Percentiles rank a stretch among this genome's conserved stretches.
phyloP scores from a whole-genome alignment of 2,329 filamentous ascomycete species.

The Emergomyces pasteurianus region DNA sequence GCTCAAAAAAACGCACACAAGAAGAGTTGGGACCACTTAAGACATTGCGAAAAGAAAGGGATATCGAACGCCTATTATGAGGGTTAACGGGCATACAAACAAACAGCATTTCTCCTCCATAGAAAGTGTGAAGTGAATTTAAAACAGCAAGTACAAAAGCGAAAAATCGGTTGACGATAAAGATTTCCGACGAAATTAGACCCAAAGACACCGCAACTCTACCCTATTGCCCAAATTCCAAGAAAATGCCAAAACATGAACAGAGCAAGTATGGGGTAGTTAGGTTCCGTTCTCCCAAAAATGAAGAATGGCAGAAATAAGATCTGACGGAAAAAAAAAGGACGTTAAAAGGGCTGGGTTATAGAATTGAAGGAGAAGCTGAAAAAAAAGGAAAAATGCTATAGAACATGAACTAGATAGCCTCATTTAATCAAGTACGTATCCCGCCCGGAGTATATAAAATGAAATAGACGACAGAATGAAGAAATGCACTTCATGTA shows the following conservation, averaged over 20 bases:
- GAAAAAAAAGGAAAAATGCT: not conserved
- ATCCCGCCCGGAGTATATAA: not conserved
- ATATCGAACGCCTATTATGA: not conserved
- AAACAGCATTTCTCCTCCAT: not conserved
- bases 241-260: not conserved
- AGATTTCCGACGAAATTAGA: not conserved
- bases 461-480: not conserved
- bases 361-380: not conserved
- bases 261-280: not conserved
- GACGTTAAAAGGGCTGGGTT: not conserved
- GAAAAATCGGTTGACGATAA: not conserved
- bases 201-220: conserved; percentile 2
- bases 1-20: not conserved
- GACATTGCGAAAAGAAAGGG: not conserved
- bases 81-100: not conserved
- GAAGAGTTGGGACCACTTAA: not conserved
- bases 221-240: not conserved
- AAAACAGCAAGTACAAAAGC: not conserved
- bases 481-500: not conserved
- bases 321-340: not conserved
- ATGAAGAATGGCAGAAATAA: not conserved
- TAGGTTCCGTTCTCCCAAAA: not conserved
- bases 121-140: no score
- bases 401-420: not conserved
- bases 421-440: not conserved